Evolutionary conservation across 768 basidiomycete species (phyloP).

Genomic region (Termitomyces titanicus): DNA sequence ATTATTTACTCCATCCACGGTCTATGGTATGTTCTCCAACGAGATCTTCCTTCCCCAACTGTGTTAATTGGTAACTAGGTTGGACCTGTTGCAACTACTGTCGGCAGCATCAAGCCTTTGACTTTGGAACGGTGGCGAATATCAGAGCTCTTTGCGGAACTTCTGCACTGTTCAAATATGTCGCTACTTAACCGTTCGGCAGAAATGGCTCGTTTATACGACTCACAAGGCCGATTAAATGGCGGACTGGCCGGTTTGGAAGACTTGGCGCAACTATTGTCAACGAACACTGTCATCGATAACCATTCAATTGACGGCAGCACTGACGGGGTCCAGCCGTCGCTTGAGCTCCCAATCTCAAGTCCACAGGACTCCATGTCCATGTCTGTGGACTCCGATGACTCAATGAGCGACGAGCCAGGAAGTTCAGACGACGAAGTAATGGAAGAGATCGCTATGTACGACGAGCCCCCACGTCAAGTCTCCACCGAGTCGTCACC

Average conservation of each 20-base stretch:
- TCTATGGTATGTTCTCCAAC: conserved; percentile 56
- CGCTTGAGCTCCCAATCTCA: conserved; percentile 67
- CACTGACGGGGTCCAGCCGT: conserved; percentile 56
- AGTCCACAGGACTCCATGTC: conserved; percentile 48
- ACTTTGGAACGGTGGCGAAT: conserved; percentile 96
- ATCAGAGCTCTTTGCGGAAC: conserved; percentile 94
- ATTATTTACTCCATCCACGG: conserved; percentile 66
- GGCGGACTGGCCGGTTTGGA: conserved; percentile 87
- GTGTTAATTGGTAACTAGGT: conserved; percentile 37
- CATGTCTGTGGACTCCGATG: conserved; percentile 63
- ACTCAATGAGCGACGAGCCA: conserved; percentile 72
- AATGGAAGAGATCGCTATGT: conserved; percentile 82
- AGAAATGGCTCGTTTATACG: conserved; percentile 70
- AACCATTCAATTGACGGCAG: conserved; percentile 55
- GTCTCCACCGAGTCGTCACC: conserved; percentile 29
- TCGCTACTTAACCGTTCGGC: conserved; percentile 81
- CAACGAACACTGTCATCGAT: conserved; percentile 54
- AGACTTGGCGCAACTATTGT: conserved; percentile 81
- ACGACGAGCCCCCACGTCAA: conserved; percentile 47
- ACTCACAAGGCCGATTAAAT: conserved; percentile 76
- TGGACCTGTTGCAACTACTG: conserved; percentile 66
- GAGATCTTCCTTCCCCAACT: not conserved
- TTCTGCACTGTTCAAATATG: conserved; percentile 98
- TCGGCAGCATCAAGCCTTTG: conserved; percentile 73
- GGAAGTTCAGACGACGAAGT: conserved; percentile 76